Conservation (phyloP, 495 filamentous ascomycete species). For the Cryomyces minteri region DNA sequence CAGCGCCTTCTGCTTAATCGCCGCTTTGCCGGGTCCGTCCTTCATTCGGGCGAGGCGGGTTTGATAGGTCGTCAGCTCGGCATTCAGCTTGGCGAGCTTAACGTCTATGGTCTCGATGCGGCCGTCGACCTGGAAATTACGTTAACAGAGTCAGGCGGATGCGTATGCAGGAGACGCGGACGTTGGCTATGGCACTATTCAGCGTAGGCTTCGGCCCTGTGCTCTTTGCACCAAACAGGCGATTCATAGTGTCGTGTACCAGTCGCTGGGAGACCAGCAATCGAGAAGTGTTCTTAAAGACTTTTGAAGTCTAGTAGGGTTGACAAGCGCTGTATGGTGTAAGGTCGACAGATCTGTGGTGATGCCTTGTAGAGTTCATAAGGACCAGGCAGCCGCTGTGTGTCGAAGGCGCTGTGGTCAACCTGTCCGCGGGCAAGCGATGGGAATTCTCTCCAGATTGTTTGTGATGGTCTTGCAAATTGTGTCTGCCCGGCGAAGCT, state of each 20-base stretch:
- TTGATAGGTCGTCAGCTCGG: slow-evolving; percentile 81
- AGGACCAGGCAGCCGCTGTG: too few species aligned
- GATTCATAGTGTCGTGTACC: slow-evolving; percentile 51
- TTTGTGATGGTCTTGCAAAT: too few species aligned
- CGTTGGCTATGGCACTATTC: slow-evolving; percentile 65
- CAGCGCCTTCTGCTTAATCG: slow-evolving; percentile 84
- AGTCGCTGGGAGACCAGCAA: too few species aligned
- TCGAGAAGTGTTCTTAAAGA: too few species aligned
- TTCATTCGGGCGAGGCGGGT: slow-evolving; percentile 81
- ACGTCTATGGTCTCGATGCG: slow-evolving; percentile 85
- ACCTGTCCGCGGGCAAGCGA: too few species aligned
- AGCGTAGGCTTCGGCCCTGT: slow-evolving; percentile 85
- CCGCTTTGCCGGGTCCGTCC: slow-evolving; percentile 85
- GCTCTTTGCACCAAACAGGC: slow-evolving; percentile 80
- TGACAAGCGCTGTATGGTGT: too few species aligned
- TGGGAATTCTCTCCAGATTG: too few species aligned
- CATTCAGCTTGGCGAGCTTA: slow-evolving; percentile 79
- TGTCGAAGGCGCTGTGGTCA: too few species aligned
- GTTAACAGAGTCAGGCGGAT: slow-evolving; percentile 3
- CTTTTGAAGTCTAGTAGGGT: too few species aligned
- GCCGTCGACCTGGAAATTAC: slow-evolving; percentile 43
- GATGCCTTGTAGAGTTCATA: too few species aligned
- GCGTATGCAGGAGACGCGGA: slow-evolving; percentile 21
- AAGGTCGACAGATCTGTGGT: too few species aligned
- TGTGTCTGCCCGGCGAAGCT: too few species aligned